Conservation (phyloP, 106 monocot species). For the Iris macrosiphon region DNA sequence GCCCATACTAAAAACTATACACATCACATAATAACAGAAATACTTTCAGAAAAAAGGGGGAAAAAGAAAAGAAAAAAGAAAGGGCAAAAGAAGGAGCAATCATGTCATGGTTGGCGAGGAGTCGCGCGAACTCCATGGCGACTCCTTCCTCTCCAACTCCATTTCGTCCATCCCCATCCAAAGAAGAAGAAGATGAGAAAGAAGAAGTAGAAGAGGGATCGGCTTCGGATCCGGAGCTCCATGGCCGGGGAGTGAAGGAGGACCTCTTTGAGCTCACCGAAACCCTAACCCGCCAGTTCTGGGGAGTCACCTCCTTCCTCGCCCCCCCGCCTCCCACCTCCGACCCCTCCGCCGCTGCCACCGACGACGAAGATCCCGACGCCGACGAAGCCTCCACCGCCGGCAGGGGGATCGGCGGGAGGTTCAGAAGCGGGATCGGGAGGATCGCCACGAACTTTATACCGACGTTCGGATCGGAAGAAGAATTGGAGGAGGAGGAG, state of each 20-base stretch:
- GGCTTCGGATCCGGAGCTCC: too few relatives aligned
- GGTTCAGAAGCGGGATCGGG: conserved; percentile 59
- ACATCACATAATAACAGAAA: too few relatives aligned
- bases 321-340: conserved; percentile 46
- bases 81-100: too few relatives aligned
- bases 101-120: conserved; percentile 68
- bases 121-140: conserved; percentile 42
- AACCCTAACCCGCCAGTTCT: conserved; percentile 55
- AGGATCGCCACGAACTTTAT: conserved; percentile 65
- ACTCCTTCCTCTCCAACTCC: conserved; percentile 15
- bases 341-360: neutral
- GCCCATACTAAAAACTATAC: too few relatives aligned
- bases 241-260: conserved; percentile 51
- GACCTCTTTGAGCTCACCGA: conserved; percentile 76
- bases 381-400: conserved; percentile 32
- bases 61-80: too few relatives aligned
- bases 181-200: neutral
- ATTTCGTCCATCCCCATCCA: neutral
- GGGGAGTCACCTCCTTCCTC: conserved; percentile 80
- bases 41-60: too few relatives aligned
- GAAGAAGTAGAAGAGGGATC: neutral
- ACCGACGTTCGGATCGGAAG: conserved; percentile 31
- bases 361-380: conserved; percentile 1
- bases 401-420: conserved; percentile 71
- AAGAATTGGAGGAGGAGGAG: conserved; percentile 24